phyloP scores from a whole-genome alignment of 2,329 filamentous ascomycete species.

The Akanthomyces lecanii region DNA sequence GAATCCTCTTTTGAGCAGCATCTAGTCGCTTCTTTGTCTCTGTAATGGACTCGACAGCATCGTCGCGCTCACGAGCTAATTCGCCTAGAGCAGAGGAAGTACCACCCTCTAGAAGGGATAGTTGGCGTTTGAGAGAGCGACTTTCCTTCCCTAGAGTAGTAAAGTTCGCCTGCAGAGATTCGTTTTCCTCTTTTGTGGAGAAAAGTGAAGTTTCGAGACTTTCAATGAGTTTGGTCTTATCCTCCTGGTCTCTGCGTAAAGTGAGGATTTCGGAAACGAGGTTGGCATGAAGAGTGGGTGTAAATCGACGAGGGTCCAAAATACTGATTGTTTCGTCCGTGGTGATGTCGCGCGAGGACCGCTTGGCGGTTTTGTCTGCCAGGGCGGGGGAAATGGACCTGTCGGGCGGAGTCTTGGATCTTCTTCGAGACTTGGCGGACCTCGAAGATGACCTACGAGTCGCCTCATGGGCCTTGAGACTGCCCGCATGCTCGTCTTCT shows the following conservation, averaged over 20 bases:
- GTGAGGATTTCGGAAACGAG: conserved; percentile 90
- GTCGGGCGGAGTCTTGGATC: conserved; percentile 61
- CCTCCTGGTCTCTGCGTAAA: conserved; percentile 83
- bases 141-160: conserved; percentile 67
- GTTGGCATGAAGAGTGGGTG: conserved; percentile 89
- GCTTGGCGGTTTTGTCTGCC: conserved; percentile 43
- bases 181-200: conserved; percentile 67
- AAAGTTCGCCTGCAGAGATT: conserved; percentile 60
- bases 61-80: conserved; percentile 79
- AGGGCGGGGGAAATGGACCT: conserved; percentile 41
- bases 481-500: conserved; percentile 50
- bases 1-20: conserved; percentile 68
- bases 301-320: conserved; percentile 87
- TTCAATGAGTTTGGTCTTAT: conserved; percentile 82
- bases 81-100: conserved; percentile 82
- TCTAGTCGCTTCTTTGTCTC: conserved; percentile 79
- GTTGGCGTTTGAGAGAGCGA: conserved; percentile 76
- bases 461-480: conserved; percentile 42
- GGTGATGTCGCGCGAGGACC: conserved; percentile 54
- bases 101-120: conserved; percentile 82
- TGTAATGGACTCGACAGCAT: conserved; percentile 65
- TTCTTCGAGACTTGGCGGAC: conserved; percentile 30
- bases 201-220: conserved; percentile 74
- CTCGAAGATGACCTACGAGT: conserved; percentile 10
- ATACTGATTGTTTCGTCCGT: conserved; percentile 68